These are phyloP conservation scores for Phytopythium montanum DNA, from an alignment of 352 stramenopile species.

Conservation along the genomic window DNA sequence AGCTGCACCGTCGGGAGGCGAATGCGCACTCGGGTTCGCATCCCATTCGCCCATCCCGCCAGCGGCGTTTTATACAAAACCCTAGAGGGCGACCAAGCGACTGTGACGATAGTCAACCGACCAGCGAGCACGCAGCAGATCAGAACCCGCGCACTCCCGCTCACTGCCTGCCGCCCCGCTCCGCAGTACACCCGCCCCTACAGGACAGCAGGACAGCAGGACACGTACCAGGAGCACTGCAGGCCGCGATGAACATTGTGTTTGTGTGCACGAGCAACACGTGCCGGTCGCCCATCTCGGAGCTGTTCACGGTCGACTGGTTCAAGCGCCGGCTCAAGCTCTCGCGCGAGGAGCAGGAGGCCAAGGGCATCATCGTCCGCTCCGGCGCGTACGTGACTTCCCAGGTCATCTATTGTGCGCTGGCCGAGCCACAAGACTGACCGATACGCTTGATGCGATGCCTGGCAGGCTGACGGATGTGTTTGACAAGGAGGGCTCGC, in stretches of 20 bases:
- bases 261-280: slow-evolving; percentile 88
- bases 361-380: slow-evolving; percentile 60
- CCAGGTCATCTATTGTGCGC: not conserved
- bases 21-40: not conserved
- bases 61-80: too few relatives aligned
- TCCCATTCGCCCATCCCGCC: not conserved
- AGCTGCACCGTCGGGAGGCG: too few relatives aligned
- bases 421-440: too few relatives aligned
- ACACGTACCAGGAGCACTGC: too few relatives aligned
- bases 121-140: not conserved
- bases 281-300: slow-evolving; percentile 71
- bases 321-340: slow-evolving; percentile 65
- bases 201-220: too few relatives aligned
- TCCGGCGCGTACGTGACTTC: slow-evolving; percentile 54
- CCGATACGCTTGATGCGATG: not conserved
- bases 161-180: not conserved
- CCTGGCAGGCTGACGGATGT: slow-evolving; percentile 55
- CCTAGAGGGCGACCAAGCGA: too few relatives aligned
- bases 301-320: slow-evolving; percentile 79
- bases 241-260: slow-evolving; percentile 66
- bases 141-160: not conserved
- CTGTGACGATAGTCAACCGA: not conserved
- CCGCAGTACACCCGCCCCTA: too few relatives aligned
- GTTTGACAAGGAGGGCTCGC: slow-evolving; percentile 64
- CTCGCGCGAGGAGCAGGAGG: slow-evolving; percentile 63